phyloP scores from a whole-genome alignment of 2,329 filamentous ascomycete species.

The Beauveria brongniartii region DNA sequence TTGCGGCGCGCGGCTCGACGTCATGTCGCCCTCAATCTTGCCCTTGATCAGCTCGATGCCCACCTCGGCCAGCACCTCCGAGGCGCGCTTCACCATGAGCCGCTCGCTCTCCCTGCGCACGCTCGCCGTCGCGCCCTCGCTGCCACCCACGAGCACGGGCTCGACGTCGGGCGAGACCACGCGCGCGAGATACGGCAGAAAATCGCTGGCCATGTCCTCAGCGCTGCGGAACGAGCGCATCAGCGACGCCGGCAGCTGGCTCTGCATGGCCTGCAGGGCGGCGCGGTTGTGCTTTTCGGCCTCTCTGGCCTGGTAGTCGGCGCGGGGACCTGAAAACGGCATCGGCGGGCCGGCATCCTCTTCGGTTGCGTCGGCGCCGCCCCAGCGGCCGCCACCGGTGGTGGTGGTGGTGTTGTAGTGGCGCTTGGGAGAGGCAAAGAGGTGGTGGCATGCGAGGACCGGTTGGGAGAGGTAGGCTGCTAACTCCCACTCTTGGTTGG shows the following conservation, averaged over 20 bases:
- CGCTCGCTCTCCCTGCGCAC: slow-evolving; percentile 85
- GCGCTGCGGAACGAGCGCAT: slow-evolving; percentile 70
- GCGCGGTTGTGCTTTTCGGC: slow-evolving; percentile 70
- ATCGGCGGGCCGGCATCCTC: slow-evolving; percentile 45
- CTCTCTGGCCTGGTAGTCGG: slow-evolving; percentile 75
- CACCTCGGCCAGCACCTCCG: slow-evolving; percentile 73
- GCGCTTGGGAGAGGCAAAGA: slow-evolving; percentile 70
- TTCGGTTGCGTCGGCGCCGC: slow-evolving; percentile 32
- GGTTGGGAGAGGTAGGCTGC: slow-evolving; percentile 80
- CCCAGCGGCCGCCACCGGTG: slow-evolving; percentile 37
- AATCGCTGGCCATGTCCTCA: slow-evolving; percentile 69
- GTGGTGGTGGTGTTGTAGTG: slow-evolving; percentile 29
- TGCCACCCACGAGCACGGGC: slow-evolving; percentile 72
- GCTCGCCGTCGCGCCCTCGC: slow-evolving; percentile 62
- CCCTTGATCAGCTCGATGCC: slow-evolving; percentile 75
- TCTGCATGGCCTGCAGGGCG: slow-evolving; percentile 65
- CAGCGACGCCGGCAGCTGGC: slow-evolving; percentile 61
- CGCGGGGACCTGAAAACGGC: slow-evolving; percentile 75
- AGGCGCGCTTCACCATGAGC: slow-evolving; percentile 68
- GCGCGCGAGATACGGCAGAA: slow-evolving; percentile 75
- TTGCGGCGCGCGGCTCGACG: slow-evolving; percentile 49
- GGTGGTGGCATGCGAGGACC: slow-evolving; percentile 78
- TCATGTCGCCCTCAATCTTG: slow-evolving; percentile 63
- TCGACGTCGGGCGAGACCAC: slow-evolving; percentile 87
- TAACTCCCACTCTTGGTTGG: slow-evolving; percentile 90